Evolutionary conservation across 2,329 filamentous ascomycete genomes (phyloP).

Genomic region (Aspergillus sp.): DNA sequence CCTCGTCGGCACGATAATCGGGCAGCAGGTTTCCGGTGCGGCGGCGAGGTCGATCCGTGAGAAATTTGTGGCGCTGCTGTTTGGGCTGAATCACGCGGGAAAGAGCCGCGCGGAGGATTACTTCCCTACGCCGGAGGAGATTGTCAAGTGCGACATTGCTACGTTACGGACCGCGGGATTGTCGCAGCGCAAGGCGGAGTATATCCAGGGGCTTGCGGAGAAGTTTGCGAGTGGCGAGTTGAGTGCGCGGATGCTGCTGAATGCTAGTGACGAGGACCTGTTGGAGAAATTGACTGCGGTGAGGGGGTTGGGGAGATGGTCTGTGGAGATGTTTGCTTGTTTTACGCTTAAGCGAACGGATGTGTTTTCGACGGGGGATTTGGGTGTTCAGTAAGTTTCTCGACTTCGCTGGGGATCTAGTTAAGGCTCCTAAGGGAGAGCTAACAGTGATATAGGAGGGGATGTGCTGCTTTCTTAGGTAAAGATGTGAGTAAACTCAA

Average conservation of each 20-base stretch:
- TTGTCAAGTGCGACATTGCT: conserved; percentile 63
- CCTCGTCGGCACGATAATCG: conserved; percentile 84
- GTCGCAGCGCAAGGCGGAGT: conserved; percentile 93
- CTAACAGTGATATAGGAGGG: conserved; percentile 53
- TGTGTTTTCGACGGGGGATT: conserved; percentile 86
- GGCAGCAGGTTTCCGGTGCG: conserved; percentile 92
- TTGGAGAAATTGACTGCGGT: conserved; percentile 80
- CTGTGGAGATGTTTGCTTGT: conserved; percentile 96
- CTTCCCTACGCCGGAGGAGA: conserved; percentile 77
- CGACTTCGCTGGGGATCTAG: background rate
- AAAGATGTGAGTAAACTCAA: conserved; percentile 83
- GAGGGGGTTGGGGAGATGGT: conserved; percentile 84
- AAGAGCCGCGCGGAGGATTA: conserved; percentile 12
- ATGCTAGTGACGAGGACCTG: conserved; percentile 81
- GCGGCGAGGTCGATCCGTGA: conserved; percentile 86
- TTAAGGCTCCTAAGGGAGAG: background rate
- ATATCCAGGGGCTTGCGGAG: conserved; percentile 79
- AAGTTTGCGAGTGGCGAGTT: conserved; percentile 78
- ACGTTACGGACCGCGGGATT: conserved; percentile 80
- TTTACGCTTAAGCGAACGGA: conserved; percentile 94
- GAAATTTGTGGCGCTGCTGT: conserved; percentile 77
- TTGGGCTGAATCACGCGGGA: conserved; percentile 27
- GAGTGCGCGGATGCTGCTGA: conserved; percentile 71
- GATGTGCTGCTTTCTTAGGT: conserved; percentile 85
- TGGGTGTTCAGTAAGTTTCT: conserved; percentile 75